A percentile compares a stretch with the other conserved stretches of the same genome.
These are phyloP conservation scores for Penicillium italicum DNA, from an alignment of 2,329 filamentous ascomycete genomes.

Conservation along the genomic window DNA sequence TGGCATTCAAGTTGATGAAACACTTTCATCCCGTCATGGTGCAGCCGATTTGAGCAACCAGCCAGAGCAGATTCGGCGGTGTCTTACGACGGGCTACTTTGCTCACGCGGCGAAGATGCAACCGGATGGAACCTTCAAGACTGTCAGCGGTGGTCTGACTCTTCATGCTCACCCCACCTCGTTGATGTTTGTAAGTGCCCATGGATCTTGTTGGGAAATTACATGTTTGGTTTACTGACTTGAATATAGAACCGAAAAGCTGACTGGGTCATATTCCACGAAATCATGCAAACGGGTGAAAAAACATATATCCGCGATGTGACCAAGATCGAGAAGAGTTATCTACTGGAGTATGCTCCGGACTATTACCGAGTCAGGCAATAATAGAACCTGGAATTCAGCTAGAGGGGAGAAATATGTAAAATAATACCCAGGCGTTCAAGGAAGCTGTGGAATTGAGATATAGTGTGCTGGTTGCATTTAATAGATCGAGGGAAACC, in stretches of 20 bases:
- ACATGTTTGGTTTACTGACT: constrained; percentile 12
- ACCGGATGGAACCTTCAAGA: constrained; percentile 82
- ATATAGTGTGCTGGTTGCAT: background rate
- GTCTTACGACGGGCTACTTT: constrained; percentile 87
- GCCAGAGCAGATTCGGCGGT: constrained; percentile 74
- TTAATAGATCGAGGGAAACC: background rate
- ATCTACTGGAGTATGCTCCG: constrained; percentile 83
- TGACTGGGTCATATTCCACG: constrained; percentile 94
- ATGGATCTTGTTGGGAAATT: background rate
- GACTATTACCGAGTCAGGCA: constrained; percentile 68
- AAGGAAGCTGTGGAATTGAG: background rate
- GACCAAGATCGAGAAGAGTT: constrained; percentile 89
- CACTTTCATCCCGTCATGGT: constrained; percentile 37
- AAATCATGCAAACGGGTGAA: constrained; percentile 80
- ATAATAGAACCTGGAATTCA: background rate
- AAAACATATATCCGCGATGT: constrained; percentile 91
- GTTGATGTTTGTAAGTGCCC: constrained; percentile 69
- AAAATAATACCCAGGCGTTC: constrained; percentile 17
- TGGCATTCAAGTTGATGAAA: constrained; percentile 66
- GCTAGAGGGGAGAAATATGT: background rate
- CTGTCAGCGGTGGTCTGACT: constrained; percentile 72
- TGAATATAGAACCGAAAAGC: constrained; percentile 71
- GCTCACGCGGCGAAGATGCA: constrained; percentile 92
- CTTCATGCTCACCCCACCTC: constrained; percentile 88
- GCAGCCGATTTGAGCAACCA: constrained; percentile 44